Conservation (phyloP, 1,284 basidiomycete species). For the Cutaneotrichosporon mucoides region DNA sequence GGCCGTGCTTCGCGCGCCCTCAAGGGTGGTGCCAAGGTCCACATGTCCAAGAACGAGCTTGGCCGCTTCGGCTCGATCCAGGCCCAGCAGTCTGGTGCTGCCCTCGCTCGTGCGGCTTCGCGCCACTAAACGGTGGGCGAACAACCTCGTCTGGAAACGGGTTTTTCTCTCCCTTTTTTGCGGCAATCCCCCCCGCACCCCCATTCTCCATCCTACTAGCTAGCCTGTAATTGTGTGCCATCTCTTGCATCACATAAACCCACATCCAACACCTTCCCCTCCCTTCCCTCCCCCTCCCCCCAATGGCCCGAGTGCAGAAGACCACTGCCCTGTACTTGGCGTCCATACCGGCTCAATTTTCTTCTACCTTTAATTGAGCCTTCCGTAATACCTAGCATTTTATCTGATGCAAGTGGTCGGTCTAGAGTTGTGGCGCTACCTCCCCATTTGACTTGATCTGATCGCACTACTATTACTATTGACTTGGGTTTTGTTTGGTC, state of each 20-base stretch:
- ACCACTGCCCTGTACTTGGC: constrained; percentile 16
- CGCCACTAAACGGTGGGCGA: constrained; percentile 18
- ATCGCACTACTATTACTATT: too few relatives aligned
- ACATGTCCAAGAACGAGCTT: constrained; percentile 52
- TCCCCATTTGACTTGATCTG: too few relatives aligned
- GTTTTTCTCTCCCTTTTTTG: not conserved
- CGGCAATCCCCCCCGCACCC: constrained; percentile 7
- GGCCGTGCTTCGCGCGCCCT: constrained; percentile 40
- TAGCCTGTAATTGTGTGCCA: constrained; percentile 26
- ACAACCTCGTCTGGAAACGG: not conserved
- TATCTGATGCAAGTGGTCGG: constrained; percentile 26
- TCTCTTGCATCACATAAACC: constrained; percentile 23
- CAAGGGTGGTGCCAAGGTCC: constrained; percentile 47
- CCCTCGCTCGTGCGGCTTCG: constrained; percentile 39
- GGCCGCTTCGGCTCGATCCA: constrained; percentile 50
- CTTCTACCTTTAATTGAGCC: constrained; percentile 17
- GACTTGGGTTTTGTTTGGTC: too few relatives aligned
- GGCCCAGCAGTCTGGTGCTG: constrained; percentile 50
- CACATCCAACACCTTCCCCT: constrained; percentile 1
- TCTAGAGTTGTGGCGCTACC: constrained; percentile 16
- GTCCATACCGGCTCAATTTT: constrained; percentile 14
- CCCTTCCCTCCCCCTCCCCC: too few relatives aligned
- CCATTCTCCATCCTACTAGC: constrained; percentile 10
- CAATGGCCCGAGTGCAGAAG: too few relatives aligned
- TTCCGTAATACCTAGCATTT: constrained; percentile 21